phyloP scores from a whole-genome alignment of 2,329 filamentous ascomycete species.

The Penicillium sp. region DNA sequence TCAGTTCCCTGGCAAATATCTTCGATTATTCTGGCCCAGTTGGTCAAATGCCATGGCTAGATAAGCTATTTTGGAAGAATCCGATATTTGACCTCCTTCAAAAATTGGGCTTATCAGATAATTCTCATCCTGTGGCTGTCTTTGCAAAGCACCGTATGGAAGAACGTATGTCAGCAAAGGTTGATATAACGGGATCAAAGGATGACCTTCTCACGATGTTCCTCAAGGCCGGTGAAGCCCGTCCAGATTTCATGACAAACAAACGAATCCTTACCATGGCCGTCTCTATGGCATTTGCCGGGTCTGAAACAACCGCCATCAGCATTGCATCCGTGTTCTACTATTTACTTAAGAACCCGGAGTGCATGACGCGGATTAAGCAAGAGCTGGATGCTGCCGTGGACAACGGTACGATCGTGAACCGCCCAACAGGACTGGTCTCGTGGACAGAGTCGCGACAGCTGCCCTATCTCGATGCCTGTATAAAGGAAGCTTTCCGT shows the following conservation, averaged over 20 bases:
- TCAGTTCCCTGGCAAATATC: constrained; percentile 53
- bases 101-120: neutral
- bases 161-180: neutral
- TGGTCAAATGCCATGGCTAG: constrained; percentile 72
- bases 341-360: constrained; percentile 64
- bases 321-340: constrained; percentile 70
- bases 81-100: constrained; percentile 29
- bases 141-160: neutral
- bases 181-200: neutral
- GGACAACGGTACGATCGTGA: constrained; percentile 42
- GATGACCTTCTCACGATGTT: constrained; percentile 13
- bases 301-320: constrained; percentile 77
- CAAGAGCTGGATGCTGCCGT: neutral
- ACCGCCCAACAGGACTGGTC: constrained; percentile 48
- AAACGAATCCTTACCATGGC: constrained; percentile 30
- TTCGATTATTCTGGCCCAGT: constrained; percentile 32
- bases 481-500: constrained; percentile 74
- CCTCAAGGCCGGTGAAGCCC: constrained; percentile 24
- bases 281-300: constrained; percentile 54
- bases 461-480: constrained; percentile 71
- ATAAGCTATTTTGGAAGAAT: constrained; percentile 70
- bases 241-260: constrained; percentile 30
- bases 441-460: constrained; percentile 68
- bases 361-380: neutral
- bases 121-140: neutral